Evolutionary conservation across 2,329 filamentous ascomycete genomes (phyloP), one percentile per base, ranked within the genome.

Genomic region (Ascochyta rabiei): DNA sequence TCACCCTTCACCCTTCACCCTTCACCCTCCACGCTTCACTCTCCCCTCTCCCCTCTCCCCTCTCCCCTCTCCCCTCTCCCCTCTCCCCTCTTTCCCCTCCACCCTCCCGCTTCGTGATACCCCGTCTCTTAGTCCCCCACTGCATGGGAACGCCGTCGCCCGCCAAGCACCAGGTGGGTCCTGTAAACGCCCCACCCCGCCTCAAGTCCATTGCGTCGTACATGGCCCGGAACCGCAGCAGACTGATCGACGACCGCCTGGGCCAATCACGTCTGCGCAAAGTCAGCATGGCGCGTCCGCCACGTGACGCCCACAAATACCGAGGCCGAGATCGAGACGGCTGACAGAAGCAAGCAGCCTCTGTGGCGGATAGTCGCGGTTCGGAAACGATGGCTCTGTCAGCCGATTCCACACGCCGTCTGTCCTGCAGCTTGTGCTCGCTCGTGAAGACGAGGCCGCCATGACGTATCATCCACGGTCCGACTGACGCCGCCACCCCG

Each of bases 311-410:
- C 6, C 21, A 46, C 35, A 37, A 37, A 41, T 47, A 37, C 53
- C 48, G 48, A 56, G 48, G 53, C 48, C 48, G 50, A 52, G 52
- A 54, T 55, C 52, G 41, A 56, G 35, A 31, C 39, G 38, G 48
- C 44, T 56, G 48, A 47, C 53, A 44, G 48, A 48, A 21, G 48
- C 39, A 48, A 46, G 33, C 21, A 21, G 44, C 37, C 30, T 15
- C 37, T 30, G 19, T 31, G 30, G 34, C 52, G 52, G 52, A 24
- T 45, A 46, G 26, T 42, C 37, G 38, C 41, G 46, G 46, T 31
- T 40, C 41, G 40, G 41, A 41, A 42, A n/a, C 28, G 33, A 10
- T 42, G n/a, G 23, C 45, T 23, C 38, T n/a, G 30, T 31, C 28
- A 23, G n/a, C 15, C 15, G 16, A 8, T 15, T 12, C 10, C 4